Conservation (phyloP, 108 stramenopile species). For the Nannochloropsis gaditana region DNA sequence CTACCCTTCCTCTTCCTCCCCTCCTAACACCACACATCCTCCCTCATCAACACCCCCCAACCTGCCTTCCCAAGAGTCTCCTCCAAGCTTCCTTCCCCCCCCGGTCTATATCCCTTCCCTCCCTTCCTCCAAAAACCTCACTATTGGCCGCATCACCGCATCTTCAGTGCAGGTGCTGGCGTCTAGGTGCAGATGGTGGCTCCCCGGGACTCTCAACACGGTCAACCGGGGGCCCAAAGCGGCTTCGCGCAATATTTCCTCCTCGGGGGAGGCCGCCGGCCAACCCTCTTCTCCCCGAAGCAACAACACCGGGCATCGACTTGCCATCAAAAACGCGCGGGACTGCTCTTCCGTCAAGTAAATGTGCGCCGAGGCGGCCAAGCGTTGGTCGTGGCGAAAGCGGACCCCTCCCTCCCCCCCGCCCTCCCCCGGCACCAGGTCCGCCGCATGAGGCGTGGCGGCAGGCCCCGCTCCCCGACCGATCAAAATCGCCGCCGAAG, state of each 20-base stretch:
- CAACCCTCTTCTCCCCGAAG: neutral
- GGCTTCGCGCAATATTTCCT: neutral
- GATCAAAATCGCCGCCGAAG: neutral
- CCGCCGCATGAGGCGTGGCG: neutral
- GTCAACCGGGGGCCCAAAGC: neutral
- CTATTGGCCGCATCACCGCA: neutral
- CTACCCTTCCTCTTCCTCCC: neutral
- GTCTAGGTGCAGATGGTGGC: conserved; percentile 12
- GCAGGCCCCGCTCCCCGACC: neutral
- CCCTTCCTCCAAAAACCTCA: neutral
- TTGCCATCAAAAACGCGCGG: conserved; percentile 12
- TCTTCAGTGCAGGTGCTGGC: neutral
- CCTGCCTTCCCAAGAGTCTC: neutral
- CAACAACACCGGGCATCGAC: conserved; percentile 12
- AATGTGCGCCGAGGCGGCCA: conserved; percentile 1
- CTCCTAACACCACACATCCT: no score
- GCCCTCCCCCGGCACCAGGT: neutral
- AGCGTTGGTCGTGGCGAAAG: conserved; percentile 5
- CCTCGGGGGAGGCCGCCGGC: neutral
- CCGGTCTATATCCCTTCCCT: neutral
- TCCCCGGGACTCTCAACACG: conserved; percentile 4
- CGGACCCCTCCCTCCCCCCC: neutral
- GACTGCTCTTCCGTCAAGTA: conserved; percentile 20
- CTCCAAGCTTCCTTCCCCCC: neutral
- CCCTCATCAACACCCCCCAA: no score